Base-by-base conservation (phyloP, 345 rosid species). In the Bruguiera sexangula region DNA sequence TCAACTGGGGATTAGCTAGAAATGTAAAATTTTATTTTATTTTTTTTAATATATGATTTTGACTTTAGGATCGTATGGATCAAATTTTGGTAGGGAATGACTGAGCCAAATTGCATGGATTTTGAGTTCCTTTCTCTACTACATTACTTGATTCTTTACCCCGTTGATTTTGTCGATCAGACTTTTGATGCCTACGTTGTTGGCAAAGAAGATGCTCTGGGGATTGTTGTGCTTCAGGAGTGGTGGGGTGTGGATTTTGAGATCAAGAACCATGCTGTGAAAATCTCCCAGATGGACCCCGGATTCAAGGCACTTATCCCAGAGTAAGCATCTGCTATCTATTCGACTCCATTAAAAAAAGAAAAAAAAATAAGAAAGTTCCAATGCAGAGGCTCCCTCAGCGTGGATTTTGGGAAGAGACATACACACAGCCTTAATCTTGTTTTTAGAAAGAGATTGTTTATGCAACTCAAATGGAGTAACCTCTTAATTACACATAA, bases 201-300 rank as follows among this genome's bases (percentile, higher is more conserved):
- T 37, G 97, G 98, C 46, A 89, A 89, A 85, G 96, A 89, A 24
- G 88, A 85, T 56, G 96, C 93, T 15, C 96, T 96, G 0, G 98
- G 98, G 43, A 85, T 92, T 52, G 93, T 94, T 21, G 96, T 94
- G 79, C 76, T 94, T 63, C 97, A 94, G 63, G 98, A 94, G 75
- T 94, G 98, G 98, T 94, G 98, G 97, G 98, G 97, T 63, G 95
- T 91, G 77, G 98, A 94, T 73, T 94, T 76, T 60, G 97, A 94
- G 86, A 82, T 91, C 84, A 94, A 91, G 83, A 91, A 94, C 76
- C 98, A 94, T 60, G 97, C 98, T 39, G 19, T 75, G 57, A 88
- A 91, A 80, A 88, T 94, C 67, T 85, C 97, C 51, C 90, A 91
- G 50, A 85, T 94, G 34, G 86, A 78, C 6, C 89, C 93, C 61